Conservation (phyloP, 2,329 filamentous ascomycete species). For the Hypoxylon sp. region DNA sequence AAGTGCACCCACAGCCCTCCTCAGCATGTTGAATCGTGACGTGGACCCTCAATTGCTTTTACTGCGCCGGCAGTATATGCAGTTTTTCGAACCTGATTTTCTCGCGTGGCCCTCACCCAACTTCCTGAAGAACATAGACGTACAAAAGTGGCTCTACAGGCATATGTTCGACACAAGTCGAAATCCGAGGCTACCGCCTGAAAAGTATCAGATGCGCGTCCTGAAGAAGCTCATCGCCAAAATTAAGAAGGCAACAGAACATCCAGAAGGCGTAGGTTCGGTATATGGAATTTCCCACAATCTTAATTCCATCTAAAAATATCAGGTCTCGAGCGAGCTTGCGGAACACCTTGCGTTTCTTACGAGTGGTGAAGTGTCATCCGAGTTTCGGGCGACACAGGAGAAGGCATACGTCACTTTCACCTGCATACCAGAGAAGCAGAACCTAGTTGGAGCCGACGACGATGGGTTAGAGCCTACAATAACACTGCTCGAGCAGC, state of each 20-base stretch:
- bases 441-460: neutral
- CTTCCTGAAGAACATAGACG: slow-evolving; percentile 47
- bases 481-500: slow-evolving; percentile 66
- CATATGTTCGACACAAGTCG: slow-evolving; percentile 67
- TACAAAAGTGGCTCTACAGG: slow-evolving; percentile 60
- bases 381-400: slow-evolving; percentile 60
- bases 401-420: slow-evolving; percentile 74
- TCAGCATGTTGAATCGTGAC: slow-evolving; percentile 33
- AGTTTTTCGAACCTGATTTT: slow-evolving; percentile 52
- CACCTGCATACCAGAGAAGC: slow-evolving; percentile 53
- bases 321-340: slow-evolving; percentile 71
- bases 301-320: neutral
- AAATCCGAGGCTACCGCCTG: slow-evolving; percentile 64
- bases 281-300: too few species aligned
- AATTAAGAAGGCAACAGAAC: slow-evolving; percentile 68
- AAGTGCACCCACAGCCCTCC: neutral
- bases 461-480: slow-evolving; percentile 50
- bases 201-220: slow-evolving; percentile 69
- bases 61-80: slow-evolving; percentile 50
- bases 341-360: slow-evolving; percentile 67
- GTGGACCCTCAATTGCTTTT: slow-evolving; percentile 48
- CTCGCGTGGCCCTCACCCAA: slow-evolving; percentile 50
- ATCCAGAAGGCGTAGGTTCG: slow-evolving; percentile 68
- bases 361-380: slow-evolving; percentile 56
- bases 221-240: slow-evolving; percentile 68